A percentile compares a stretch with the other conserved stretches of the same genome.
Evolutionary conservation across 768 basidiomycete species (phyloP).

Genomic region (Boletus insuetus): DNA sequence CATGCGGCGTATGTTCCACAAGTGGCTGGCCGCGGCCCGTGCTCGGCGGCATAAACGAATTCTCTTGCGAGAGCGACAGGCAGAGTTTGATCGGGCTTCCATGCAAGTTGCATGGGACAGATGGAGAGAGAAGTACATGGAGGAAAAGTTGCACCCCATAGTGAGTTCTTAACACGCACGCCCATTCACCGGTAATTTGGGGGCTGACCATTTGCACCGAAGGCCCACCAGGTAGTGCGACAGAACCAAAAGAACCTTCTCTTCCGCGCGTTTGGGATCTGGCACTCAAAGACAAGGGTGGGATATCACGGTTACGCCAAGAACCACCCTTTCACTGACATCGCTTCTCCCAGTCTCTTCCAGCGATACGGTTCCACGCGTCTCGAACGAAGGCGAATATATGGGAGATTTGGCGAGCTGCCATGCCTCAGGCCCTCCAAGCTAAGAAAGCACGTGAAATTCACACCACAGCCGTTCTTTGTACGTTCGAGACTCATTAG

Average conservation of each 20-base stretch:
- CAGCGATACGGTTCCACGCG: constrained; percentile 76
- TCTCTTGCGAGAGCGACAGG: constrained; percentile 57
- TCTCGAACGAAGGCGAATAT: constrained; percentile 55
- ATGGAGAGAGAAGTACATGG: constrained; percentile 73
- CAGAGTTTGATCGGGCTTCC: constrained; percentile 52
- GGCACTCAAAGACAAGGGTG: constrained; percentile 76
- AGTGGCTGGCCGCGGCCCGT: constrained; percentile 64
- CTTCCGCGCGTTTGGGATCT: constrained; percentile 66
- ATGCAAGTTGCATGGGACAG: constrained; percentile 67
- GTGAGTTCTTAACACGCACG: constrained; percentile 38
- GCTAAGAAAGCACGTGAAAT: constrained; percentile 63
- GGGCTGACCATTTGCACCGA: constrained; percentile 5
- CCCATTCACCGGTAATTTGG: background rate
- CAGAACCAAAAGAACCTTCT: constrained; percentile 59
- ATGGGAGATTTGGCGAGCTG: constrained; percentile 65
- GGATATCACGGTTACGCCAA: constrained; percentile 12
- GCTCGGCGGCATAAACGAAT: constrained; percentile 59
- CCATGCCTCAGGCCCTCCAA: constrained; percentile 68
- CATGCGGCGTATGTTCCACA: constrained; percentile 63
- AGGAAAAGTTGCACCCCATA: constrained; percentile 61
- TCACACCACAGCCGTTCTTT: constrained; percentile 51
- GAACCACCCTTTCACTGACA: constrained; percentile 7
- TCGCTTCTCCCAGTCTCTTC: constrained; percentile 54
- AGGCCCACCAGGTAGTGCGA: constrained; percentile 47
- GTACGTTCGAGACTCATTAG: constrained; percentile 41